Percentiles rank a stretch among this genome's conserved stretches.
phyloP scores from a whole-genome alignment of 345 rosid genomes.

The Kandelia obovata region DNA sequence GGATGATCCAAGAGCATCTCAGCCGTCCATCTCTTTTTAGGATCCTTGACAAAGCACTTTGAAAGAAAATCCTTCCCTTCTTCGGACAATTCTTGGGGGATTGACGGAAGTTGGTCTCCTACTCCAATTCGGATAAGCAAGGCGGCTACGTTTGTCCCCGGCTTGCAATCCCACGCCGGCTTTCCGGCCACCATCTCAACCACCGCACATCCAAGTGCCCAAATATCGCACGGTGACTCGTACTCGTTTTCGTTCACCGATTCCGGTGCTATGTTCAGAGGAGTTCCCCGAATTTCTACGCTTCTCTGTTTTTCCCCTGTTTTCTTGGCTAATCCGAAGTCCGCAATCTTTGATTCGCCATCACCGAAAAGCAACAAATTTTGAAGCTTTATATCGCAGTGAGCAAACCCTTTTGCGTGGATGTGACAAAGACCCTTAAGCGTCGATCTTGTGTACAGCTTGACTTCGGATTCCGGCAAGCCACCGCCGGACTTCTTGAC shows the following conservation, averaged over 20 bases:
- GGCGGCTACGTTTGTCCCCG: constrained; percentile 7
- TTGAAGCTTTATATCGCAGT: constrained; percentile 35
- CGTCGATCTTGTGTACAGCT: constrained; percentile 17
- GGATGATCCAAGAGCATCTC: constrained; percentile 34
- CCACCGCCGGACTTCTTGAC: constrained; percentile 23
- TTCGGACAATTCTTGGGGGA: constrained; percentile 22
- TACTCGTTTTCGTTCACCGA: constrained; percentile 27
- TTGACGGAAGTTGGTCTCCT: constrained; percentile 24
- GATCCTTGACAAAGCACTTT: constrained; percentile 31
- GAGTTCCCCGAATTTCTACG: constrained; percentile 31
- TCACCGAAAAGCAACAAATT: constrained; percentile 21
- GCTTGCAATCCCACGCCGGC: constrained; percentile 24
- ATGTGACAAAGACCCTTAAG: constrained; percentile 25
- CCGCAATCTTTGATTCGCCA: constrained; percentile 31
- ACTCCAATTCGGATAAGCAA: constrained; percentile 20
- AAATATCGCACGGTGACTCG: constrained; percentile 28
- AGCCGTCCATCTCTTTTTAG: constrained; percentile 32
- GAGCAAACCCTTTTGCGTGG: constrained; percentile 33
- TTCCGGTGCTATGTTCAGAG: constrained; percentile 37
- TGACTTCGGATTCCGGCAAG: constrained; percentile 20
- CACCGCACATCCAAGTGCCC: constrained; percentile 39
- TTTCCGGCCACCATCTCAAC: constrained; percentile 38
- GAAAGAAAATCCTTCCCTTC: constrained; percentile 33
- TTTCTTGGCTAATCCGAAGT: constrained; percentile 28
- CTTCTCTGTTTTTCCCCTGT: constrained; percentile 18